These are phyloP conservation scores for Lolium rigidum DNA, from an alignment of 176 grass and related monocot species.

Conservation along the genomic window DNA sequence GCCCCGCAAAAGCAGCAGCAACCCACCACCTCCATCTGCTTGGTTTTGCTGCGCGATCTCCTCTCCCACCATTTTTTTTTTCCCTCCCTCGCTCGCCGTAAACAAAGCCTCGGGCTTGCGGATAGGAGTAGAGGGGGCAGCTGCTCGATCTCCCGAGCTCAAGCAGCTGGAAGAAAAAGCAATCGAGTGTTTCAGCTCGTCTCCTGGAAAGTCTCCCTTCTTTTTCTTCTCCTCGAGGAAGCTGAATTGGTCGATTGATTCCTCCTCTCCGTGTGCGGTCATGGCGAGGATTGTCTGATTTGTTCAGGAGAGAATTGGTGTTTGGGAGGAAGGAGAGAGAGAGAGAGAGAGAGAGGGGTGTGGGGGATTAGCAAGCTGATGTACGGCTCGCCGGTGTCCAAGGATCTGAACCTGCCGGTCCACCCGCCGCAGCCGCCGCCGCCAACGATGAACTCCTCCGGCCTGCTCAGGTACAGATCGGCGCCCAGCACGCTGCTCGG, in stretches of 20 bases:
- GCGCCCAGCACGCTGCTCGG: slow-evolving; percentile 76
- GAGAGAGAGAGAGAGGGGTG: neutral
- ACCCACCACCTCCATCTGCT: slow-evolving; percentile 6
- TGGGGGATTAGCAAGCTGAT: slow-evolving; percentile 51
- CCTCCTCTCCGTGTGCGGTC: neutral
- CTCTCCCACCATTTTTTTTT: neutral
- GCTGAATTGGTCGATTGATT: slow-evolving; percentile 21
- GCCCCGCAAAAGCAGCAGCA: slow-evolving; percentile 22
- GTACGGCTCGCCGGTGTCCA: slow-evolving; percentile 86
- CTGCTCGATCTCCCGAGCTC: neutral
- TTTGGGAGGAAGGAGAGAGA: neutral
- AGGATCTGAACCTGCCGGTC: slow-evolving; percentile 86
- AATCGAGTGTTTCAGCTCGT: slow-evolving; percentile 16
- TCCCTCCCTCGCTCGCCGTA: slow-evolving; percentile 27
- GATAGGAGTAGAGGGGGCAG: neutral
- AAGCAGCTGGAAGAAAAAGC: neutral
- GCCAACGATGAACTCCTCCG: slow-evolving; percentile 59
- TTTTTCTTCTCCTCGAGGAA: slow-evolving; percentile 18
- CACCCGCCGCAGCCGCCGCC: slow-evolving; percentile 49
- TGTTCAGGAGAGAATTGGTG: slow-evolving; percentile 28
- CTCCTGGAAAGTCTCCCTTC: slow-evolving; percentile 40
- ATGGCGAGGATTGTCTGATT: slow-evolving; percentile 51
- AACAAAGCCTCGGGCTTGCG: slow-evolving; percentile 18
- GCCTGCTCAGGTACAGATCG: slow-evolving; percentile 87
- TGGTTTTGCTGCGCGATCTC: slow-evolving; percentile 47